Percentiles rank a stretch among this genome's conserved stretches.
These are phyloP conservation scores for Camellia japonica DNA, from an alignment of 148 eudicot genomes.

Conservation along the genomic window DNA sequence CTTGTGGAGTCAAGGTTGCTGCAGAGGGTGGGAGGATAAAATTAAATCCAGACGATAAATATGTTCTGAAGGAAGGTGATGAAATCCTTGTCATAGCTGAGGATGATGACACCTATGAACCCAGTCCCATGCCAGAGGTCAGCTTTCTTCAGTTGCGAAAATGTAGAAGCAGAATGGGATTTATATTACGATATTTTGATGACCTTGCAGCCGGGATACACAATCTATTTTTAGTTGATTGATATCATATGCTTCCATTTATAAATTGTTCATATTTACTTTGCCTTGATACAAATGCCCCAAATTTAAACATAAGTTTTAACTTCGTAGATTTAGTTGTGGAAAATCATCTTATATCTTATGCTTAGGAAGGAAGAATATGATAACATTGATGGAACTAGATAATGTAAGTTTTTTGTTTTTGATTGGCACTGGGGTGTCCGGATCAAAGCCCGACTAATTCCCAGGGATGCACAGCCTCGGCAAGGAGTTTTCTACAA, in stretches of 20 bases:
- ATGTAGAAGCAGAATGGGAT: constrained; percentile 5
- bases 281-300: not conserved
- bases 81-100: constrained; percentile 94
- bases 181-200: not conserved
- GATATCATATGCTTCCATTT: constrained; percentile 8
- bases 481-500: too few relatives aligned
- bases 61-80: constrained; percentile 67
- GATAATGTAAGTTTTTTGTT: too few relatives aligned
- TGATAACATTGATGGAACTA: too few relatives aligned
- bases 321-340: not conserved
- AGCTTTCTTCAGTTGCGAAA: constrained; percentile 18
- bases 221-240: not conserved
- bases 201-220: constrained; percentile 8
- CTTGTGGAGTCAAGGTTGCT: constrained; percentile 89
- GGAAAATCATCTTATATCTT: not conserved
- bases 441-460: too few relatives aligned
- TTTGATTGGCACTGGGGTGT: too few relatives aligned
- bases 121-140: constrained; percentile 70
- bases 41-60: constrained; percentile 79
- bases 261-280: not conserved
- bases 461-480: too few relatives aligned
- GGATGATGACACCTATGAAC: constrained; percentile 93
- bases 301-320: not conserved
- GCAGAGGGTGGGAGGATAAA: constrained; percentile 73
- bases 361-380: not conserved